Evolutionary conservation across 1,284 basidiomycete genomes (phyloP).

Genomic region (Melampsora occidentalis): DNA sequence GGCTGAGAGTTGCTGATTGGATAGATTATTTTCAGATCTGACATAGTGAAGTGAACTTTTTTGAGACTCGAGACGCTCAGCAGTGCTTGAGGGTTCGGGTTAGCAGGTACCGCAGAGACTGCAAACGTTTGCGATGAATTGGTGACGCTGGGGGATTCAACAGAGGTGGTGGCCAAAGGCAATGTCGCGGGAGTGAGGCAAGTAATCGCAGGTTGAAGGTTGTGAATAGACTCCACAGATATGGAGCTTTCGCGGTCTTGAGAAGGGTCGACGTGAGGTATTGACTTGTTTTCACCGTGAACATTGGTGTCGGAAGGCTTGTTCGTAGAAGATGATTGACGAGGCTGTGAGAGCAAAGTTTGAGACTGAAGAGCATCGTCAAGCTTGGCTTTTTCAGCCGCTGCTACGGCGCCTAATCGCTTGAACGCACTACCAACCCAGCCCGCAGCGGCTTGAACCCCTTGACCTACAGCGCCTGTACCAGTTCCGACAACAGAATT

Average conservation of each 20-base stretch:
- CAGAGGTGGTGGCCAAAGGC: background rate
- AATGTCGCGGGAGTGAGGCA: constrained; percentile 6
- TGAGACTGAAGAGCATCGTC: constrained; percentile 10
- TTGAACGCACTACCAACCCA: constrained; percentile 40
- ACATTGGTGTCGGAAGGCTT: constrained; percentile 25
- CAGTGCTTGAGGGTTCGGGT: constrained; percentile 19
- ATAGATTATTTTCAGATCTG: constrained; percentile 50
- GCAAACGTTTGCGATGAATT: background rate
- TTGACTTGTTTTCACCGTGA: background rate
- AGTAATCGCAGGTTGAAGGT: background rate
- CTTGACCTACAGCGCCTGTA: constrained; percentile 23
- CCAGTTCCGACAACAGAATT: constrained; percentile 22
- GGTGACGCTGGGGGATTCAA: constrained; percentile 54
- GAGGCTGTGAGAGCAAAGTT: background rate
- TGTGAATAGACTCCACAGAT: background rate
- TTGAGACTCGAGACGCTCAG: constrained; percentile 48
- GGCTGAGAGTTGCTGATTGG: constrained; percentile 50
- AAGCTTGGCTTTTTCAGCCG: constrained; percentile 10
- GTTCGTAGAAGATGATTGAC: constrained; percentile 10
- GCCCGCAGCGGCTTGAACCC: constrained; percentile 37
- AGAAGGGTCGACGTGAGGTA: background rate
- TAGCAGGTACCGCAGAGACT: constrained; percentile 15
- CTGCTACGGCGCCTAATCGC: constrained; percentile 27
- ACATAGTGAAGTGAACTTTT: constrained; percentile 51
- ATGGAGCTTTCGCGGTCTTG: constrained; percentile 6